Percentiles rank a stretch among this genome's conserved stretches.
These are phyloP conservation scores for Diaporthe aspalathi DNA, from an alignment of 2,329 filamentous ascomycete species.

Conservation along the genomic window DNA sequence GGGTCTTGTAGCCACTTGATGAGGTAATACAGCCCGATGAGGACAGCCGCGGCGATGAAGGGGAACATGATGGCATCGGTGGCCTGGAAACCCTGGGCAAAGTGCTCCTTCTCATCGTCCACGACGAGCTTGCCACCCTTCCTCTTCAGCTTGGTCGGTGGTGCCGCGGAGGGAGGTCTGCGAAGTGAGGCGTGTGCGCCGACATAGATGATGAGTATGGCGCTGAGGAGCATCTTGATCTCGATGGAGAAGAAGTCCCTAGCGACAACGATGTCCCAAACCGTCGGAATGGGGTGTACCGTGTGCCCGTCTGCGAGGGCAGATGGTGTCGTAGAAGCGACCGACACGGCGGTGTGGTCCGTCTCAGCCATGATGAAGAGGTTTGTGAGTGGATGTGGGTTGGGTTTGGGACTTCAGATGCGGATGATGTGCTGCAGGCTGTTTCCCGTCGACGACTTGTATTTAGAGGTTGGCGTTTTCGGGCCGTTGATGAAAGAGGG, in stretches of 20 bases:
- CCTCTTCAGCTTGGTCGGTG: constrained; percentile 58
- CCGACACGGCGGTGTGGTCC: neutral
- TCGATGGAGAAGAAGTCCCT: constrained; percentile 59
- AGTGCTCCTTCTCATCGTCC: constrained; percentile 64
- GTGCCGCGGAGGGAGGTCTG: constrained; percentile 81
- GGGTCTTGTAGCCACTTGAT: constrained; percentile 91
- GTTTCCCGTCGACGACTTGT: neutral
- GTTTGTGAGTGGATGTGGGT: neutral
- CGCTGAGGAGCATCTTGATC: constrained; percentile 67
- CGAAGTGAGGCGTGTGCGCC: constrained; percentile 88
- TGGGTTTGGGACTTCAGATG: neutral
- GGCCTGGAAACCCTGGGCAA: constrained; percentile 73
- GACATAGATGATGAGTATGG: constrained; percentile 85
- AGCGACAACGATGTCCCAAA: constrained; percentile 29
- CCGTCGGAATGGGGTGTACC: constrained; percentile 6
- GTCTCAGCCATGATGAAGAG: constrained; percentile 31
- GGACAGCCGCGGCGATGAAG: constrained; percentile 76
- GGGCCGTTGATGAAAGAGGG: neutral
- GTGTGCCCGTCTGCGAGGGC: constrained; percentile 28
- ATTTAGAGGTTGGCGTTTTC: neutral
- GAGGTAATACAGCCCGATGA: constrained; percentile 83
- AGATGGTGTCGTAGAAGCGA: constrained; percentile 2
- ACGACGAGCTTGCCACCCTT: constrained; percentile 47
- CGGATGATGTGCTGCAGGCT: neutral
- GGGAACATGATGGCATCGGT: constrained; percentile 89